Conservation (phyloP, 495 filamentous ascomycete species). For the Penicillium roqueforti region DNA sequence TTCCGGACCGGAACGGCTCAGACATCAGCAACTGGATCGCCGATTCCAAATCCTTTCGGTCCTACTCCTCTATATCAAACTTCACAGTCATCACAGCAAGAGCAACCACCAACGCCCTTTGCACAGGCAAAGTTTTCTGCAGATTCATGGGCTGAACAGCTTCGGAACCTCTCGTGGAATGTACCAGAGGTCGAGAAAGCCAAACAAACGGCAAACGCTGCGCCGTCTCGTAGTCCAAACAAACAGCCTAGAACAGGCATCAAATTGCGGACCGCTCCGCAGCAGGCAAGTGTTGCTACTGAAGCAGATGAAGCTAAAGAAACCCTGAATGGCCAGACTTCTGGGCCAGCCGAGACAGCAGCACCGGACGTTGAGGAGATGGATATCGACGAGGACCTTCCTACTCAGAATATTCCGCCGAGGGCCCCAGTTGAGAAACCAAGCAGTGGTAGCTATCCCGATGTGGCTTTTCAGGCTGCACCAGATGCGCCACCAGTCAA, state of each 20-base stretch:
- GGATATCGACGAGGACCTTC: slow-evolving; percentile 47
- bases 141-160: slow-evolving; percentile 62
- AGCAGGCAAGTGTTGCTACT: slow-evolving; percentile 37
- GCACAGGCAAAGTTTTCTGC: slow-evolving; percentile 53
- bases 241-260: slow-evolving; percentile 26
- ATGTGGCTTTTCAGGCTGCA: slow-evolving; percentile 18
- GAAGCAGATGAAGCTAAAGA: slow-evolving; percentile 41
- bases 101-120: slow-evolving; percentile 32
- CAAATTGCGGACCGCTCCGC: slow-evolving; percentile 28
- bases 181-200: slow-evolving; percentile 35
- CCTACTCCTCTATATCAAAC: not conserved
- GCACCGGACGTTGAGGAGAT: slow-evolving; percentile 37
- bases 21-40: slow-evolving; percentile 12
- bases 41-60: slow-evolving; percentile 15
- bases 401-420: slow-evolving; percentile 12
- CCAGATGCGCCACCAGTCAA: slow-evolving; percentile 17
- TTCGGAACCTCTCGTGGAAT: slow-evolving; percentile 54
- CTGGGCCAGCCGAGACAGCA: slow-evolving; percentile 9
- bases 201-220: slow-evolving; percentile 24
- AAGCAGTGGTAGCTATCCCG: slow-evolving; percentile 13
- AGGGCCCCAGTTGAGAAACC: slow-evolving; percentile 1
- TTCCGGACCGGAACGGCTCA: slow-evolving; percentile 18
- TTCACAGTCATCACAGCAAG: slow-evolving; percentile 8
- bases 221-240: slow-evolving; percentile 37
- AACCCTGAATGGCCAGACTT: slow-evolving; percentile 23